phyloP scores from a whole-genome alignment of 306 rosid species.

The Cucumis cinereus region DNA sequence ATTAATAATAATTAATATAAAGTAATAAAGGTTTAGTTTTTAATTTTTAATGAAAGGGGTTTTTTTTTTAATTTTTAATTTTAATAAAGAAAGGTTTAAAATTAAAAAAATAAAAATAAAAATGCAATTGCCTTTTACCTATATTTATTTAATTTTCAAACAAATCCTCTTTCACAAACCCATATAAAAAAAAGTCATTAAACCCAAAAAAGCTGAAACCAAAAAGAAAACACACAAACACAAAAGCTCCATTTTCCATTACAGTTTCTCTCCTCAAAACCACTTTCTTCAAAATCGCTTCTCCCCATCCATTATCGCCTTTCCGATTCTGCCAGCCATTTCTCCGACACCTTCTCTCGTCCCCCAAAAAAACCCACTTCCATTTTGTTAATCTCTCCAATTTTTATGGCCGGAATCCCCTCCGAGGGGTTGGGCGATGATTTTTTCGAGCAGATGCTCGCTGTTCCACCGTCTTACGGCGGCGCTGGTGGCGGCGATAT shows the following conservation, averaged over 20 bases:
- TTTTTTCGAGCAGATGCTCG: conserved; percentile 43
- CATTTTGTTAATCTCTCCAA: neutral
- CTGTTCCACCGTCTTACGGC: conserved; percentile 33
- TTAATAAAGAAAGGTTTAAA: neutral
- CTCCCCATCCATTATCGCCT: conserved; percentile 34
- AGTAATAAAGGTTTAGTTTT: neutral
- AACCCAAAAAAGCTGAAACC: neutral
- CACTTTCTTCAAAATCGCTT: conserved; percentile 18
- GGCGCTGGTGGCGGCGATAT: conserved; percentile 14
- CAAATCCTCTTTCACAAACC: neutral
- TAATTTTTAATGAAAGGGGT: neutral
- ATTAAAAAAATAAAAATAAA: neutral
- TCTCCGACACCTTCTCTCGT: conserved; percentile 19
- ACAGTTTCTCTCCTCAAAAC: conserved; percentile 6
- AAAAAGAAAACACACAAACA: neutral
- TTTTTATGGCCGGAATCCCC: conserved; percentile 52
- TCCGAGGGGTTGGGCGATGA: conserved; percentile 70
- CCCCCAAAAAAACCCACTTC: conserved; percentile 8
- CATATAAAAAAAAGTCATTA: neutral
- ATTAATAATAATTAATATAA: neutral
- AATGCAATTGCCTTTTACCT: neutral
- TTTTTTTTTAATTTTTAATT: too few species aligned
- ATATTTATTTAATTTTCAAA: neutral
- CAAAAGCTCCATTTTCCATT: neutral
- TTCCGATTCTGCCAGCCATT: conserved; percentile 36